Conservation (phyloP, 1,284 basidiomycete species). For the Fomitiporia mediterranea region DNA sequence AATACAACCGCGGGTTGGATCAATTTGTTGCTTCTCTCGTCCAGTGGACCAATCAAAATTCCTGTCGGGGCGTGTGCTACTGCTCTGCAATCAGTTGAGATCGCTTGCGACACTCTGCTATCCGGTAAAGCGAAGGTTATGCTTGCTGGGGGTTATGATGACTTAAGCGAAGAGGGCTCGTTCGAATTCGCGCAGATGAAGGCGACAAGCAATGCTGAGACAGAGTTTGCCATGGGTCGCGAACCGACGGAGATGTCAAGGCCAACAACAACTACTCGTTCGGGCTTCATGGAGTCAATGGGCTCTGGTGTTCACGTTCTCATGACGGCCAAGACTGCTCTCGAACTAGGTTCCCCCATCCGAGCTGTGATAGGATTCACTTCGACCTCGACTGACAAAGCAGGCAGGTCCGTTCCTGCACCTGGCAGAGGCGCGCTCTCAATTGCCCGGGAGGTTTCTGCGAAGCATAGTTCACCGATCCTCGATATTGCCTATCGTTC, state of each 20-base stretch:
- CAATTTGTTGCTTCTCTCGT: slow-evolving; percentile 90
- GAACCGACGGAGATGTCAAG: slow-evolving; percentile 99
- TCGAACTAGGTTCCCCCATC: slow-evolving; percentile 91
- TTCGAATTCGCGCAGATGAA: slow-evolving; percentile 99
- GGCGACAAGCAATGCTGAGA: slow-evolving; percentile 94
- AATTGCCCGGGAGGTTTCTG: slow-evolving; percentile 77
- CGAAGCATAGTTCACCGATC: slow-evolving; percentile 69
- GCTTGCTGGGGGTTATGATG: slow-evolving; percentile 98
- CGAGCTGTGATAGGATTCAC: slow-evolving; percentile 94
- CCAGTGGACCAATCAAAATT: slow-evolving; percentile 96
- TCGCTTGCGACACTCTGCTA: slow-evolving; percentile 93
- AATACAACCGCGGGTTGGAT: slow-evolving; percentile 98
- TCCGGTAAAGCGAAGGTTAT: slow-evolving; percentile 98
- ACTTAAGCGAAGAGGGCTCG: slow-evolving; percentile 95
- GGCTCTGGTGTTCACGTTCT: slow-evolving; percentile 95
- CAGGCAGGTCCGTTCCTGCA: slow-evolving; percentile 90
- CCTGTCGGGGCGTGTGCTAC: slow-evolving; percentile 99
- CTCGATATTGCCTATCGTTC: slow-evolving; percentile 84
- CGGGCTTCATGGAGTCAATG: slow-evolving; percentile 98
- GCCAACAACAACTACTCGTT: slow-evolving; percentile 92
- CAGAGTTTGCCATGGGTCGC: slow-evolving; percentile 97
- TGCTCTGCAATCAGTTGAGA: slow-evolving; percentile 95
- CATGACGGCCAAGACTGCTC: slow-evolving; percentile 94
- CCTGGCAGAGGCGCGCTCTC: slow-evolving; percentile 88
- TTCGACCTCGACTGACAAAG: slow-evolving; percentile 96